Percentiles rank a stretch among this genome's conserved stretches.
phyloP scores from a whole-genome alignment of 2,329 filamentous ascomycete species.

The Penicillium sp. region DNA sequence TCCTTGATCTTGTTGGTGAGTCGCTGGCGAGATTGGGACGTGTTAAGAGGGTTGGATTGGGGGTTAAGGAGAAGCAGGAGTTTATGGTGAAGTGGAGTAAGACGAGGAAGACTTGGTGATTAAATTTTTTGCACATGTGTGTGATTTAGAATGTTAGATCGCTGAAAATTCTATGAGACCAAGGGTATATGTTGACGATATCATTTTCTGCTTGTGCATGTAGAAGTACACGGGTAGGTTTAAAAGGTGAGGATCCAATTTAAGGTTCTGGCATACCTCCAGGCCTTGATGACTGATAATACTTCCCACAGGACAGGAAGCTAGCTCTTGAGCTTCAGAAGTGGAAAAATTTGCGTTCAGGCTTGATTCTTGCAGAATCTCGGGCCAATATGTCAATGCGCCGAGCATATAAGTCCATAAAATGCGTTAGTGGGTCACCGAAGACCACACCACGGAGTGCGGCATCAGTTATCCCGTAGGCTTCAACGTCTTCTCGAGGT shows the following conservation, averaged over 20 bases:
- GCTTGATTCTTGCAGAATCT: background rate
- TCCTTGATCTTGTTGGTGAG: slow-evolving; percentile 79
- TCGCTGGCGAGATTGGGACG: slow-evolving; percentile 82
- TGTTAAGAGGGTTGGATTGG: slow-evolving; percentile 84
- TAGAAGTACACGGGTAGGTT: no score
- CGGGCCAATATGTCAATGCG: slow-evolving; percentile 68
- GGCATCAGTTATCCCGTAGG: slow-evolving; percentile 67
- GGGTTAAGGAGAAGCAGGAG: slow-evolving; percentile 75
- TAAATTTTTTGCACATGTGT: background rate
- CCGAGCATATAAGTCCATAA: slow-evolving; percentile 74
- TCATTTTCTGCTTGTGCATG: no score
- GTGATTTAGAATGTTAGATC: background rate
- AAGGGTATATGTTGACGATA: no score
- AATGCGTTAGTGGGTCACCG: slow-evolving; percentile 77
- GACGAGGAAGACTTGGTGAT: slow-evolving; percentile 34
- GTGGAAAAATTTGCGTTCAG: background rate
- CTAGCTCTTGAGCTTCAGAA: background rate
- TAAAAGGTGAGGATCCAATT: no score
- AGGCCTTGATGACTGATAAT: no score
- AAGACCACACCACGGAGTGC: slow-evolving; percentile 71
- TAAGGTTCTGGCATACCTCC: no score
- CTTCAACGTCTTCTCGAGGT: slow-evolving; percentile 61
- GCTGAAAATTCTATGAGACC: no score
- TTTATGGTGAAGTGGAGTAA: slow-evolving; percentile 74
- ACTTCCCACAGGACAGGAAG: no score